Percentiles rank a stretch among this genome's conserved stretches.
These are phyloP conservation scores for Tetrapyrgos nigripes DNA, from an alignment of 1,284 basidiomycete species.

Conservation along the genomic window DNA sequence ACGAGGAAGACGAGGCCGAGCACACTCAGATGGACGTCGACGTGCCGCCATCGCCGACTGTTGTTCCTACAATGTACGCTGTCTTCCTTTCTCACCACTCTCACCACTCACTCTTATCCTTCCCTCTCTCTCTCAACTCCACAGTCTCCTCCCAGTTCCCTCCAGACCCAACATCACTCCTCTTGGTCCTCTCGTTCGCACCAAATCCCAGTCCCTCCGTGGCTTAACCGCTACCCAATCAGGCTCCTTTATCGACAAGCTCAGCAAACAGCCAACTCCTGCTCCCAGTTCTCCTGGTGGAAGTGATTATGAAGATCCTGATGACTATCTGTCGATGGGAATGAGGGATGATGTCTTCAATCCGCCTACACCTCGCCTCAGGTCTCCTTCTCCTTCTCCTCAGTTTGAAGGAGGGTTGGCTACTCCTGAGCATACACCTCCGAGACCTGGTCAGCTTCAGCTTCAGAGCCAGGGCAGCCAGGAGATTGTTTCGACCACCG, in stretches of 20 bases:
- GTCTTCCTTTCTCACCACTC: too few relatives aligned
- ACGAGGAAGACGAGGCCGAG: background rate
- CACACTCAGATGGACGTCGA: background rate
- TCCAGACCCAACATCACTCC: background rate
- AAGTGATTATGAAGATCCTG: background rate
- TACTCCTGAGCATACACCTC: background rate
- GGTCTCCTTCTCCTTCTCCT: background rate
- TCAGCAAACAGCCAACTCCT: slow-evolving; percentile 12
- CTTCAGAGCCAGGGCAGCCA: background rate
- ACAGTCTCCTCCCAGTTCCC: too few relatives aligned
- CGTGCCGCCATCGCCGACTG: background rate
- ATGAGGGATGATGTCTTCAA: background rate
- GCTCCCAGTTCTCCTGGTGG: slow-evolving; percentile 5
- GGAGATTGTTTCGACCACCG: background rate
- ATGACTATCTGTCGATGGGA: background rate
- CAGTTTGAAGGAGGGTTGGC: background rate
- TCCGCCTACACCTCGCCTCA: background rate
- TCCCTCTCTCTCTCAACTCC: too few relatives aligned
- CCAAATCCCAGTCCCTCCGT: background rate
- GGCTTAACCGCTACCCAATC: background rate
- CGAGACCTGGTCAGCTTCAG: too few relatives aligned
- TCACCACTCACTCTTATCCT: too few relatives aligned
- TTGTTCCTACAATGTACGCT: background rate
- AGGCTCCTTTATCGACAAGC: slow-evolving; percentile 4
- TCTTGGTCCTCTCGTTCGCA: background rate